Evolutionary conservation across 169 alveolate genomes (phyloP), one percentile per base, ranked within the genome.

Genomic region (Babesia gibsoni): DNA sequence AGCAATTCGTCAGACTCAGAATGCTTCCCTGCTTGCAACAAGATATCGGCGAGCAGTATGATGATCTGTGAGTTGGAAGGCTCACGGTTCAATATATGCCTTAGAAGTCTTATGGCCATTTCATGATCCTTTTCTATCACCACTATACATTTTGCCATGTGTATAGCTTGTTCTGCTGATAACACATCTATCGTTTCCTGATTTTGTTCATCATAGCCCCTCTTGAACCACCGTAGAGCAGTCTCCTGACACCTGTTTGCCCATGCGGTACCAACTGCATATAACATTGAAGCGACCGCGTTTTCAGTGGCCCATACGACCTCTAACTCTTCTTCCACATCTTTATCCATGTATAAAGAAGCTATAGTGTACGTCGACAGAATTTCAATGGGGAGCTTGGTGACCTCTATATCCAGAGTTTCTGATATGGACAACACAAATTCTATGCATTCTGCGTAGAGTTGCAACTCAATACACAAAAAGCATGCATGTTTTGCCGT

Each of bases 1-100:
- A 79, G 66, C 45, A 79, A 42, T 25, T 68, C 78, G 48, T 79
- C 88, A 3, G 83, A 75, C 49, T 79, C 59, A 25, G 65, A 30
- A 67, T 45, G 63, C 42, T 56, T 65, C 33, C 88, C 88, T 20
- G 46, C 56, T n/a, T 68, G 69, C 20, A 18, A 53, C 35, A 79
- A 72, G 32, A 79, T 52, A 32, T 79, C 83, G 18, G 83, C 82
- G 52, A 79, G 73, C 30, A 36, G 53, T 36, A 77, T 67, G 67
- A 77, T 35, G n/a, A 77, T 45, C 25, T 67, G 68, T 10, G 86
- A 67, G 61, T 77, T 66, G 16, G 32, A 35, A 23, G 86, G 86
- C 25, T 67, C 63, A 9, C 59, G 58, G 48, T 45, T 68, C 64
- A 77, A 57, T 10, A 69, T 37, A 12, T n/a, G 23, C 30, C 49